phyloP scores from a whole-genome alignment of 2,329 filamentous ascomycete genomes.

The Penicillium sp. region DNA sequence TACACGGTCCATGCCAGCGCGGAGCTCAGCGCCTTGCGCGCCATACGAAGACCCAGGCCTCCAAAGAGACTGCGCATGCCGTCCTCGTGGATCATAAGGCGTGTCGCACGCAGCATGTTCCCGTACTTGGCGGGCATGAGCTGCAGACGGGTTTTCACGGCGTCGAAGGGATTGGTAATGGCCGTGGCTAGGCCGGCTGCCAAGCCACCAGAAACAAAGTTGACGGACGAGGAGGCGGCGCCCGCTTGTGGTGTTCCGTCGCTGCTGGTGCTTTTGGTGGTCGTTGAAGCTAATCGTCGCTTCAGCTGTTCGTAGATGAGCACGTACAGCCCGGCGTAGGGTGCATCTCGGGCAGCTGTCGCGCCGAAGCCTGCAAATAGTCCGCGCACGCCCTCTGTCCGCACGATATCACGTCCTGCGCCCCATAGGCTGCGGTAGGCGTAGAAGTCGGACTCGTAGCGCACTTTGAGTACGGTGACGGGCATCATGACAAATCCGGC shows the following conservation, averaged over 20 bases:
- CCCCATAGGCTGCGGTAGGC: conserved; percentile 71
- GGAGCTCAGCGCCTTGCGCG: conserved; percentile 84
- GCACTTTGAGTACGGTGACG: conserved; percentile 92
- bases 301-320: conserved; percentile 74
- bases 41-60: conserved; percentile 81
- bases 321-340: conserved; percentile 92
- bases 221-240: conserved; percentile 57
- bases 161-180: conserved; percentile 94
- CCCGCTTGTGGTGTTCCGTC: conserved; percentile 20
- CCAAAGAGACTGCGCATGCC: conserved; percentile 78
- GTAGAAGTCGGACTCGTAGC: conserved; percentile 88
- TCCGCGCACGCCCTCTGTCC: conserved; percentile 69
- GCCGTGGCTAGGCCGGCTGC: conserved; percentile 81
- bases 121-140: conserved; percentile 77
- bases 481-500: conserved; percentile 94
- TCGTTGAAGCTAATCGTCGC: conserved; percentile 31
- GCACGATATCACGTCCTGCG: conserved; percentile 71
- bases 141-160: conserved; percentile 91
- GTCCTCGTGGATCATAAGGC: conserved; percentile 77
- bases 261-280: conserved; percentile 11
- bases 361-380: conserved; percentile 95
- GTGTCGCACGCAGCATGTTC: conserved; percentile 75
- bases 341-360: conserved; percentile 89
- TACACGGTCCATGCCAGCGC: conserved; percentile 98
- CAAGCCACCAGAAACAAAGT: conserved; percentile 77